Conservation (phyloP, 352 stramenopile species). For the Phytopythium ostracodes region DNA sequence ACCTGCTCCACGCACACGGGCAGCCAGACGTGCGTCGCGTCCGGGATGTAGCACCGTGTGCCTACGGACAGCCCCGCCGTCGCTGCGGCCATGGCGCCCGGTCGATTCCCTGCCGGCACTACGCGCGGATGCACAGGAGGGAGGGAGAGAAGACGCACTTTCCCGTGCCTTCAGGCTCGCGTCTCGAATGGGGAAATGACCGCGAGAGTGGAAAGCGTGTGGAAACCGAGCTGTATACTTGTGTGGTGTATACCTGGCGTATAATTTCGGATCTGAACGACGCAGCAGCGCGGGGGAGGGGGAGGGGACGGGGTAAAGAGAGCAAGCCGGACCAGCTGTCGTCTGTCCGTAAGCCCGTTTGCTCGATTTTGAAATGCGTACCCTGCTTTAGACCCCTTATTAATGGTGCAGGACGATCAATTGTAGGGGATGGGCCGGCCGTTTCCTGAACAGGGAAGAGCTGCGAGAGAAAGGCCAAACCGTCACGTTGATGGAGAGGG, state of each 20-base stretch:
- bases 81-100: conserved; percentile 8
- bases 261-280: background rate
- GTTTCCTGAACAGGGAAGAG: background rate
- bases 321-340: conserved; percentile 14
- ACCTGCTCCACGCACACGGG: conserved; percentile 67
- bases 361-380: too few relatives aligned
- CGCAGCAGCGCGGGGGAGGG: background rate
- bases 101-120: too few relatives aligned
- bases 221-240: background rate
- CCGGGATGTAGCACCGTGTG: conserved; percentile 71
- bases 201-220: background rate
- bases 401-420: too few relatives aligned
- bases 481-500: conserved; percentile 2
- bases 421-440: background rate
- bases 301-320: background rate
- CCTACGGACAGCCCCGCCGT: conserved; percentile 38
- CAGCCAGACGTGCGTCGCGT: conserved; percentile 61
- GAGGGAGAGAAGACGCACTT: background rate
- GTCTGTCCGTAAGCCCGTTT: conserved; percentile 1
- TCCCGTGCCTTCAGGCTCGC: background rate
- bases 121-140: background rate
- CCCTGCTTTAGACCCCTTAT: too few relatives aligned
- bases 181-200: conserved; percentile 2
- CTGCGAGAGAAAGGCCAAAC: background rate
- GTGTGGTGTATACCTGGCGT: background rate